phyloP scores from a whole-genome alignment of 2,329 filamentous ascomycete species.

The Penicillium hesseltinei region DNA sequence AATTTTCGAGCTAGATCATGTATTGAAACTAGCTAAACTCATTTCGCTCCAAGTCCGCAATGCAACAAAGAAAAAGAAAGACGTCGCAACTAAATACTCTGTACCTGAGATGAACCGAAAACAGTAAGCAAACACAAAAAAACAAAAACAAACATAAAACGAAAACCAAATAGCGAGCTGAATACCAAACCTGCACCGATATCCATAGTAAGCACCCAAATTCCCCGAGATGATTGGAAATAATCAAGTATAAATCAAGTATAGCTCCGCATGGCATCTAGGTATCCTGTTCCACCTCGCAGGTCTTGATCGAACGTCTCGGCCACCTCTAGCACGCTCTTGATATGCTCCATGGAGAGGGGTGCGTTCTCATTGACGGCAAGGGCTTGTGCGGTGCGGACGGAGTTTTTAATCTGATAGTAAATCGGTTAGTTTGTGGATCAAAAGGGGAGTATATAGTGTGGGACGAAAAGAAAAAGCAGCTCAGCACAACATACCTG shows the following conservation, averaged over 20 bases:
- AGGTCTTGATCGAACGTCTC: slow-evolving; percentile 81
- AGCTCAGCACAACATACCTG: slow-evolving; percentile 49
- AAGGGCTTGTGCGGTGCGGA: slow-evolving; percentile 77
- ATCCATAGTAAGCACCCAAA: not conserved
- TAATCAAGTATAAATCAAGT: slow-evolving; percentile 29
- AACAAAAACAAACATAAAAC: not conserved
- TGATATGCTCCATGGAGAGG: slow-evolving; percentile 76
- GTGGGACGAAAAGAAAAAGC: not conserved
- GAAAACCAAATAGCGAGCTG: not conserved
- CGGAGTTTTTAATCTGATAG: slow-evolving; percentile 78
- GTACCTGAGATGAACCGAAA: not conserved
- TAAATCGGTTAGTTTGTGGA: not conserved
- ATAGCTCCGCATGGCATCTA: slow-evolving; percentile 82
- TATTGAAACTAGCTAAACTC: not conserved
- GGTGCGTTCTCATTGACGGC: slow-evolving; percentile 71
- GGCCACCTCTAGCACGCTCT: slow-evolving; percentile 77
- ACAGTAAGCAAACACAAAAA: not conserved
- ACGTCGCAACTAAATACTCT: not conserved
- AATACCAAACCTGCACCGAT: not conserved
- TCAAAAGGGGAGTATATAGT: not conserved
- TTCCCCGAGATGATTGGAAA: slow-evolving; percentile 1
- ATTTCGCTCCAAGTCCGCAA: not conserved
- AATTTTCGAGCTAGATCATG: not conserved
- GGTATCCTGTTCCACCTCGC: slow-evolving; percentile 74
- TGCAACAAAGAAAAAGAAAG: not conserved